Conservation (phyloP, 2,329 filamentous ascomycete species). For the Neophaeococcomyces mojaviensis region DNA sequence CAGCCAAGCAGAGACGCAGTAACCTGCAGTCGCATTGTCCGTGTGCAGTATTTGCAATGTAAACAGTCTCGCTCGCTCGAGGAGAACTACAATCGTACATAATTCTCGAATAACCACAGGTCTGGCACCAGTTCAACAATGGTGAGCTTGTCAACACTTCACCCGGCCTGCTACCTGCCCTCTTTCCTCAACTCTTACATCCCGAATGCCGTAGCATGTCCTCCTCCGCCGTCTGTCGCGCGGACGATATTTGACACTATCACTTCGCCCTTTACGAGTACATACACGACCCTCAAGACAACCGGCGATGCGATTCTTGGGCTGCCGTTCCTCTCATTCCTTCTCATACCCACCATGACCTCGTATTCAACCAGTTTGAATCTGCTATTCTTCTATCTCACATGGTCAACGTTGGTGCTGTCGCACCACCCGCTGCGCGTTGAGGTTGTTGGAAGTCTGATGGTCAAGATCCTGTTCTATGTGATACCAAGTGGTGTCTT, state of each 20-base stretch:
- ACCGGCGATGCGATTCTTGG: slow-evolving; percentile 61
- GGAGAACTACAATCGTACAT: not conserved
- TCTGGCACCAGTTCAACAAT: slow-evolving; percentile 1
- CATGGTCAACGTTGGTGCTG: slow-evolving; percentile 76
- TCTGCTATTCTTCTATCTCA: slow-evolving; percentile 81
- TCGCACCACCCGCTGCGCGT: slow-evolving; percentile 68
- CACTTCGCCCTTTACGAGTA: slow-evolving; percentile 19
- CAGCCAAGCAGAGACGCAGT: not conserved
- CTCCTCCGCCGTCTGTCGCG: slow-evolving; percentile 19
- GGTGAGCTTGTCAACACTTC: slow-evolving; percentile 7
- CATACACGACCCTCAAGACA: slow-evolving; percentile 17
- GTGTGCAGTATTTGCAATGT: not conserved
- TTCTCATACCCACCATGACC: slow-evolving; percentile 53
- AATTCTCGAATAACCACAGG: not conserved
- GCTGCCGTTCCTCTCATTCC: slow-evolving; percentile 63
- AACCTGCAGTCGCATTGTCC: not conserved
- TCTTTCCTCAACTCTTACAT: slow-evolving; percentile 17
- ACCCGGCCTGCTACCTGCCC: slow-evolving; percentile 22
- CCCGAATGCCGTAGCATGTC: slow-evolving; percentile 20
- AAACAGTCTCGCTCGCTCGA: not conserved
- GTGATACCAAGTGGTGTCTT: slow-evolving; percentile 65
- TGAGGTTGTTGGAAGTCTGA: slow-evolving; percentile 63
- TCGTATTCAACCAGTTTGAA: slow-evolving; percentile 76
- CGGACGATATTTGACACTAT: slow-evolving; percentile 17
- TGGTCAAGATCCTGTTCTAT: slow-evolving; percentile 62